Evolutionary conservation across 129 eudicot genomes (phyloP).

Genomic region (Flaveria brownii): DNA sequence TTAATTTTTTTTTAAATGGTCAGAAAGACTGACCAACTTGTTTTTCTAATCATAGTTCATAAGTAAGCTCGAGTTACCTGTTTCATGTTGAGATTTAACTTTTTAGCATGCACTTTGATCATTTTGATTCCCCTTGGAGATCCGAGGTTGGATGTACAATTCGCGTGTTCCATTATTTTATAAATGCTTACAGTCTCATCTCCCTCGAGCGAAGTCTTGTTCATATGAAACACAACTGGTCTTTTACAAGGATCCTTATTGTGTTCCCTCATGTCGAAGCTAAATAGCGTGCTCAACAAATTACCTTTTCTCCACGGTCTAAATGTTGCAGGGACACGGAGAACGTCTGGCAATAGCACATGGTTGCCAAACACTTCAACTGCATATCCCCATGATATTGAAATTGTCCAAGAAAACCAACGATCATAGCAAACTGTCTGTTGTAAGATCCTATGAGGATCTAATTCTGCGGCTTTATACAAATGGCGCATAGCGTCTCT

Average conservation of each 20-base stretch:
- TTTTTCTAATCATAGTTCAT: background rate
- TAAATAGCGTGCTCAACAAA: slow-evolving; percentile 20
- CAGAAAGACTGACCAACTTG: background rate
- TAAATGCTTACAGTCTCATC: slow-evolving; percentile 44
- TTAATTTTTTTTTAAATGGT: background rate
- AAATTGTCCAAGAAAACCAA: slow-evolving; percentile 88
- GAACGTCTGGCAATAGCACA: slow-evolving; percentile 53
- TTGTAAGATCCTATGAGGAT: slow-evolving; percentile 71
- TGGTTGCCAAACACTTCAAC: slow-evolving; percentile 54
- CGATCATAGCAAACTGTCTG: slow-evolving; percentile 81
- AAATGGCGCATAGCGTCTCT: slow-evolving; percentile 59
- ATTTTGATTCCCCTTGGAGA: slow-evolving; percentile 66
- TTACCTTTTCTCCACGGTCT: slow-evolving; percentile 51
- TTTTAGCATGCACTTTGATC: slow-evolving; percentile 59
- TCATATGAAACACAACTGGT: slow-evolving; percentile 58
- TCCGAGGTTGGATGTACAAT: slow-evolving; percentile 43
- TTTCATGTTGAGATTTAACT: slow-evolving; percentile 47
- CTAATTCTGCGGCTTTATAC: slow-evolving; percentile 48
- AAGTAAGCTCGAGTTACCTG: slow-evolving; percentile 47
- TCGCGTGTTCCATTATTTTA: slow-evolving; percentile 31
- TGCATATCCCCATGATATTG: slow-evolving; percentile 89
- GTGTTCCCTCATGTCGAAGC: slow-evolving; percentile 49
- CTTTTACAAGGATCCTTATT: slow-evolving; percentile 65
- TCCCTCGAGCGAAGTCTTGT: slow-evolving; percentile 21
- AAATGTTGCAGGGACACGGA: slow-evolving; percentile 64